Percentiles rank a stretch among this genome's conserved stretches.
Evolutionary conservation across 768 basidiomycete species (phyloP).

Genomic region (Mycena venus): DNA sequence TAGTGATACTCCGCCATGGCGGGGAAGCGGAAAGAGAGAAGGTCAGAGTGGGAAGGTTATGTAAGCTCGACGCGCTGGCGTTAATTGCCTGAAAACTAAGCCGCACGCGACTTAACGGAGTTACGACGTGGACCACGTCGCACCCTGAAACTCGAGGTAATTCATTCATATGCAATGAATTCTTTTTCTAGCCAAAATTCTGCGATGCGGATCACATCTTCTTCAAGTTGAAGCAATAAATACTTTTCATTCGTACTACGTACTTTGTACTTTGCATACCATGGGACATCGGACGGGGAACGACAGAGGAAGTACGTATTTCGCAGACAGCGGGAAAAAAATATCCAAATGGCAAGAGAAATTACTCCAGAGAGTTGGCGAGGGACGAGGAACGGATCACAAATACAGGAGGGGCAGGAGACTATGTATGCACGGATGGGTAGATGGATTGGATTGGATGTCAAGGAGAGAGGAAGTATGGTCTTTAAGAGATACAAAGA

Average conservation of each 20-base stretch:
- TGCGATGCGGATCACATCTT: no score
- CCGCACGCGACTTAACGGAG: background rate
- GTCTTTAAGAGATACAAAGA: slow-evolving; percentile 11
- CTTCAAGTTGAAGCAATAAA: slow-evolving; percentile 24
- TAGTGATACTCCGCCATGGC: slow-evolving; percentile 87
- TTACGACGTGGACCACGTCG: background rate
- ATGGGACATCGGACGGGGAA: background rate
- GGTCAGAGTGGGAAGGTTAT: background rate
- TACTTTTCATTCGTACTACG: slow-evolving; percentile 12
- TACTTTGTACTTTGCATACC: background rate
- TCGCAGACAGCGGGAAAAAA: background rate
- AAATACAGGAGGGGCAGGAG: slow-evolving; percentile 7
- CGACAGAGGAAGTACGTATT: background rate
- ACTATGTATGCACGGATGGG: background rate
- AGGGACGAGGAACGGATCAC: background rate
- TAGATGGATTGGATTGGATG: slow-evolving; percentile 17
- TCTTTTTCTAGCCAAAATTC: no score
- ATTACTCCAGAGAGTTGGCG: background rate
- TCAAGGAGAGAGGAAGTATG: background rate
- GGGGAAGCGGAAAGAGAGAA: slow-evolving; percentile 33
- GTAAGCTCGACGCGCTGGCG: slow-evolving; percentile 8
- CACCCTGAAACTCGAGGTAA: background rate
- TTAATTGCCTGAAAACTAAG: background rate
- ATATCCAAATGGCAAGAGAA: slow-evolving; percentile 14
- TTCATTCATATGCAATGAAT: no score